A percentile compares a stretch with the other conserved stretches of the same genome.
These are phyloP conservation scores for Tripterygium wilfordii DNA, from an alignment of 177 flowering plant species.

Conservation along the genomic window DNA sequence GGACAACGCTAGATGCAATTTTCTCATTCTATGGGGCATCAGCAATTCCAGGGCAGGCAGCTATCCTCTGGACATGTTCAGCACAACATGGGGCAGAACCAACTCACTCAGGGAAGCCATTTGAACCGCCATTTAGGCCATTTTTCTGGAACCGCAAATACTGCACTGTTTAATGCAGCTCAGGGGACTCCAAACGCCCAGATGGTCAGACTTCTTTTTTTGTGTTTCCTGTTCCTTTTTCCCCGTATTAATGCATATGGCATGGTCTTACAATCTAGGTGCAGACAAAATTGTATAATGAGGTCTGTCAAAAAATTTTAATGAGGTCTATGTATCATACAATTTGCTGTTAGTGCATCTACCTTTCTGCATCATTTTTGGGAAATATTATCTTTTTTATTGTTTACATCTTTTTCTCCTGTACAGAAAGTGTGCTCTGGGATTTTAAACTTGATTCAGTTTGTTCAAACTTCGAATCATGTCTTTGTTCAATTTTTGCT, in stretches of 20 bases:
- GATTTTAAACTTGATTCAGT: no score
- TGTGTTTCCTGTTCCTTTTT: not conserved
- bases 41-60: constrained; percentile 82
- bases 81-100: constrained; percentile 72
- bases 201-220: constrained; percentile 52
- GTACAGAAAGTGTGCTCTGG: no score
- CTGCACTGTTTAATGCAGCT: constrained; percentile 75
- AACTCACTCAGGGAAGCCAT: constrained; percentile 78
- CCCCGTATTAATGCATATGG: not conserved
- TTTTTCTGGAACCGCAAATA: constrained; percentile 68
- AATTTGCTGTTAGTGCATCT: no score
- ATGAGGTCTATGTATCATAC: no score
- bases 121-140: constrained; percentile 75
- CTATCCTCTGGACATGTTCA: constrained; percentile 67
- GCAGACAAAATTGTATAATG: no score
- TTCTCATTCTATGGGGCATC: constrained; percentile 77
- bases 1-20: constrained; percentile 84
- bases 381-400: no score
- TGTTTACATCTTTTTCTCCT: no score
- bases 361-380: no score
- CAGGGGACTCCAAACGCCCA: constrained; percentile 72
- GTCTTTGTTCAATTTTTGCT: no score
- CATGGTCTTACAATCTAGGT: no score
- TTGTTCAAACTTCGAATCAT: no score
- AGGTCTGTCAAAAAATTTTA: no score